Base-by-base conservation (phyloP, 768 basidiomycete genomes). In the Agaricus subrufescens region DNA sequence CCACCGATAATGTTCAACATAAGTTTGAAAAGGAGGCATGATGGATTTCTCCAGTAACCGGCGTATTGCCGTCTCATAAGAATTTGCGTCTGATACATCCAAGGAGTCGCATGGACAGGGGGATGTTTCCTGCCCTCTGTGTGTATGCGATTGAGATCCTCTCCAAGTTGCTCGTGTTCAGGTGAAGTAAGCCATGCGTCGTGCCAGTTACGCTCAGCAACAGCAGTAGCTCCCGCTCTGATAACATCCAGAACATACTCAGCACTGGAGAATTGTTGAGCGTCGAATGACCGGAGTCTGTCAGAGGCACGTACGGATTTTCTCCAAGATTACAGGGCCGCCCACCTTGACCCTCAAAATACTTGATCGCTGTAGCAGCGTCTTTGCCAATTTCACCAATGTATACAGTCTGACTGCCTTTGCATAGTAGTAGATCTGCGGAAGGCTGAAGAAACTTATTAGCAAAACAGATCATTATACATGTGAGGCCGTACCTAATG, bases 361-460 rank as follows among this genome's bases (percentile, higher is more conserved):
- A 94, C n/a, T 76, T 65, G 53, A 92, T 82, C 19, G 94, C 67
- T 0, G 80, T 80, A 7, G 75, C 66, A 0, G 89, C 75, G 56
- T 86, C 80, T 19, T 71, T 60, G 0, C 91, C 91, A 26, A 91
- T 66, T 51, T 89, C 84, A 8, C 87, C 87, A 60, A 87, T 87
- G 69, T 87, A 91, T 7, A 86, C 86, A 2, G 77, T 85, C 61
- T 87, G 69, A 54, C 94, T 94, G 11, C 94, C 93, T 60, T 83
- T 82, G 45, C 83, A 79, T 3, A 96, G 75, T 0, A 96, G 77
- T 7, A 95, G 73, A 1, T 93, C 84, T 2, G 89, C 89, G 26
- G 91, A 92, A 38, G 92, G 92, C 75, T 89, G 50, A 37, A 29
- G 10, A 15, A 8, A 57, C 19, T 15, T 15, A 19, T 59, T 34